Conservation (phyloP, 257 asterid genomes). For the Leonotis leonurus region DNA sequence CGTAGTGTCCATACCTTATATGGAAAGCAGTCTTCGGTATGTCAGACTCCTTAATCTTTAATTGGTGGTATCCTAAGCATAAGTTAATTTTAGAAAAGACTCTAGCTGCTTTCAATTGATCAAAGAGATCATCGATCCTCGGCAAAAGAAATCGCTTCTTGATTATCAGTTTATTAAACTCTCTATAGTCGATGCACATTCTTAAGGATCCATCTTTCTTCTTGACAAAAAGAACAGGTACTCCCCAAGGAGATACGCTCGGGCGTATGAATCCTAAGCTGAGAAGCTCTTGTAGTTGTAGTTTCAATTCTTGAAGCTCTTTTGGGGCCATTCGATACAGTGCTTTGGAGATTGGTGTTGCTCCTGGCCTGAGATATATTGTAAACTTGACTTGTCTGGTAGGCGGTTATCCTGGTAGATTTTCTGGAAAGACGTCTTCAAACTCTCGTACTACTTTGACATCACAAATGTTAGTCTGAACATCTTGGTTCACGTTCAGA, state of each 20-base stretch:
- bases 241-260: background rate
- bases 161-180: no score
- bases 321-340: background rate
- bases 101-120: no score
- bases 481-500: no score
- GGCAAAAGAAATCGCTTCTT: background rate
- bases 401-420: background rate
- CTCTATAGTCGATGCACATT: background rate
- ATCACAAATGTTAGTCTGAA: no score
- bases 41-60: no score
- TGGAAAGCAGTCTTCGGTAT: no score
- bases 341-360: background rate
- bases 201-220: background rate
- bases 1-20: no score
- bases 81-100: no score
- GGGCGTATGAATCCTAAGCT: background rate
- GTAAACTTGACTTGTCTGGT: background rate
- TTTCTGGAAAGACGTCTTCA: background rate
- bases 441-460: background rate
- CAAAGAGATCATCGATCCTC: background rate
- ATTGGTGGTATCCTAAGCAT: no score
- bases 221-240: background rate
- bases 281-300: background rate
- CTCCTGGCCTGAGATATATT: background rate
- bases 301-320: background rate